Conservation (phyloP, 768 basidiomycete genomes). For the Boletus vinaceobasis region DNA sequence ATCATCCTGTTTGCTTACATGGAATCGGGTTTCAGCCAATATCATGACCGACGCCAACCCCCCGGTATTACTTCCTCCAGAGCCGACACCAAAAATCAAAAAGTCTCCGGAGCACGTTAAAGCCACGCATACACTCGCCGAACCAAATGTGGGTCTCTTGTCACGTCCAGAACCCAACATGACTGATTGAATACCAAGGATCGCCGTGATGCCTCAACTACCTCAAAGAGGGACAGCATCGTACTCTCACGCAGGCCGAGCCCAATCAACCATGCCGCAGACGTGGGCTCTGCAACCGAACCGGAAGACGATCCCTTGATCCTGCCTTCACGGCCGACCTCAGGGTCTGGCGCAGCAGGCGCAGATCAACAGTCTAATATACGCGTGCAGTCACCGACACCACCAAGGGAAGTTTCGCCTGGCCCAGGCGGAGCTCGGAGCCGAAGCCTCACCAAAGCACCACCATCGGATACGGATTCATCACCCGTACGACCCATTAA, state of each 20-base stretch:
- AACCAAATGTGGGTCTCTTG: constrained; percentile 21
- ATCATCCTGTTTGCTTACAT: constrained; percentile 8
- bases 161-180: neutral
- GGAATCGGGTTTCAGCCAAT: constrained; percentile 40
- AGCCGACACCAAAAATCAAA: constrained; percentile 15
- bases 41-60: constrained; percentile 45
- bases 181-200: constrained; percentile 18
- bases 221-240: constrained; percentile 3
- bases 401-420: constrained; percentile 12
- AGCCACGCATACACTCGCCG: constrained; percentile 1
- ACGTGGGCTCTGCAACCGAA: constrained; percentile 29
- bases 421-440: constrained; percentile 16
- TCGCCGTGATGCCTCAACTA: neutral
- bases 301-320: constrained; percentile 20
- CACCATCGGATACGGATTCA: constrained; percentile 45
- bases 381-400: constrained; percentile 21
- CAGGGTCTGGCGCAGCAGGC: neutral
- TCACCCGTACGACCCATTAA: constrained; percentile 54
- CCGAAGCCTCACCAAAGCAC: constrained; percentile 23
- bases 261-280: constrained; percentile 10
- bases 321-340: neutral
- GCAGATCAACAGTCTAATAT: constrained; percentile 12
- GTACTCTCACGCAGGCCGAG: constrained; percentile 5
- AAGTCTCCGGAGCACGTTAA: constrained; percentile 1
- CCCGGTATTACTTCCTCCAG: constrained; percentile 38